phyloP scores from a whole-genome alignment of 2,329 filamentous ascomycete species.

The Penicillium sp. region DNA sequence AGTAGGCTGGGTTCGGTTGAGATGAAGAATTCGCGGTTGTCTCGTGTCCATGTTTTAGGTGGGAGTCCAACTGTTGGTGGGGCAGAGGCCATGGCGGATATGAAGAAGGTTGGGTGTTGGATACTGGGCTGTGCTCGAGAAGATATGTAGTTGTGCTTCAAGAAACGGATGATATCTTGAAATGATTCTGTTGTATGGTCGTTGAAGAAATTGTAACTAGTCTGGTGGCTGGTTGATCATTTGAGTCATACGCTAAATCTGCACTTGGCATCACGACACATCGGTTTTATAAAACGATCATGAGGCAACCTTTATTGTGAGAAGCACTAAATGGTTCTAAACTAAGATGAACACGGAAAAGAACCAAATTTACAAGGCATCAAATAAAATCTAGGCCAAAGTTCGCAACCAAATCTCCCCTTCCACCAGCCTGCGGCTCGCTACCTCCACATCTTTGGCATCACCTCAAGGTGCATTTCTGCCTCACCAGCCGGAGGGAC shows the following conservation, averaged over 20 bases:
- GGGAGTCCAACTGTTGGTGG: constrained; percentile 9
- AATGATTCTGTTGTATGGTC: neutral
- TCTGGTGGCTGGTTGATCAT: neutral
- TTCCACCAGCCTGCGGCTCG: too few relatives aligned
- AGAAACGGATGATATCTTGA: neutral
- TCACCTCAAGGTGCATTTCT: too few relatives aligned
- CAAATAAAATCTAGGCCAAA: too few relatives aligned
- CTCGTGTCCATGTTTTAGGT: constrained; percentile 17
- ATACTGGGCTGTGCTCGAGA: neutral
- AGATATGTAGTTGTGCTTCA: neutral
- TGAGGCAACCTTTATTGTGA: neutral
- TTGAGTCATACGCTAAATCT: neutral
- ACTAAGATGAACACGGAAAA: too few relatives aligned
- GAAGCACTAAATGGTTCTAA: too few relatives aligned
- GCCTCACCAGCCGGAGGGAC: too few relatives aligned
- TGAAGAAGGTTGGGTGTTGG: neutral
- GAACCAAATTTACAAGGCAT: too few relatives aligned
- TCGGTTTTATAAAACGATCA: neutral
- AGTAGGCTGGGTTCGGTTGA: constrained; percentile 18
- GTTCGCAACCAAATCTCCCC: too few relatives aligned
- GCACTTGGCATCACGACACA: neutral
- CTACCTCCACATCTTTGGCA: too few relatives aligned
- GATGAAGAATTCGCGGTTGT: constrained; percentile 14
- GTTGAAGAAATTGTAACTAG: neutral
- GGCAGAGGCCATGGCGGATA: constrained; percentile 13